phyloP scores from a whole-genome alignment of 345 rosid genomes.

The Carallia brachiata region DNA sequence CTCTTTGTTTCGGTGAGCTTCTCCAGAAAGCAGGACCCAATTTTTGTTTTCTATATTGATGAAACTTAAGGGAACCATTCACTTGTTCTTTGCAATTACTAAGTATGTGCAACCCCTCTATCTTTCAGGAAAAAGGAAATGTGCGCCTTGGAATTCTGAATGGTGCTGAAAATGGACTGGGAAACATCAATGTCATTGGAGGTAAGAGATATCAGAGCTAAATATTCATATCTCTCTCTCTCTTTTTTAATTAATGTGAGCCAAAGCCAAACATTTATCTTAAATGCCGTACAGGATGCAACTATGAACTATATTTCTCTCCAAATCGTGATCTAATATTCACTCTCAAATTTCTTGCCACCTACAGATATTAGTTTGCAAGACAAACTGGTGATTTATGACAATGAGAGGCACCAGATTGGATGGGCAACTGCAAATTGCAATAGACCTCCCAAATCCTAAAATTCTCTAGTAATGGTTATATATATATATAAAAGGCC shows the following conservation, averaged over 20 bases:
- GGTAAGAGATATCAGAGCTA: slow-evolving; percentile 38
- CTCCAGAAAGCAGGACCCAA: not conserved
- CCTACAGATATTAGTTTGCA: slow-evolving; percentile 55
- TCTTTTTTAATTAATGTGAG: too few relatives aligned
- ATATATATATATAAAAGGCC: too few relatives aligned
- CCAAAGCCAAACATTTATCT: not conserved
- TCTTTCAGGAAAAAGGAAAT: slow-evolving; percentile 59
- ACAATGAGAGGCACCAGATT: slow-evolving; percentile 66
- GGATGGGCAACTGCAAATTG: slow-evolving; percentile 72
- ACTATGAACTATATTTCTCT: not conserved
- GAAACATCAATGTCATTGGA: slow-evolving; percentile 51
- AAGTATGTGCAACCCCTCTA: not conserved
- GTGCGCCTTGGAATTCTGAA: slow-evolving; percentile 83
- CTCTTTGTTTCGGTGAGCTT: slow-evolving; percentile 70
- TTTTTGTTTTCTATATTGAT: not conserved
- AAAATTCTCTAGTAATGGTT: slow-evolving; percentile 22
- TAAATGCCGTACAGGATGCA: not conserved
- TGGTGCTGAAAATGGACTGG: slow-evolving; percentile 57
- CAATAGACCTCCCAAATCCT: slow-evolving; percentile 56
- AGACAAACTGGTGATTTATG: slow-evolving; percentile 66
- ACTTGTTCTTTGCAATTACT: not conserved
- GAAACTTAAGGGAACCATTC: not conserved
- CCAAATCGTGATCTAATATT: not conserved
- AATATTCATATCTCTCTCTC: not conserved
- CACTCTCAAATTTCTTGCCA: not conserved